Conservation (phyloP, 2,329 filamentous ascomycete species). For the Bisporella sp. region DNA sequence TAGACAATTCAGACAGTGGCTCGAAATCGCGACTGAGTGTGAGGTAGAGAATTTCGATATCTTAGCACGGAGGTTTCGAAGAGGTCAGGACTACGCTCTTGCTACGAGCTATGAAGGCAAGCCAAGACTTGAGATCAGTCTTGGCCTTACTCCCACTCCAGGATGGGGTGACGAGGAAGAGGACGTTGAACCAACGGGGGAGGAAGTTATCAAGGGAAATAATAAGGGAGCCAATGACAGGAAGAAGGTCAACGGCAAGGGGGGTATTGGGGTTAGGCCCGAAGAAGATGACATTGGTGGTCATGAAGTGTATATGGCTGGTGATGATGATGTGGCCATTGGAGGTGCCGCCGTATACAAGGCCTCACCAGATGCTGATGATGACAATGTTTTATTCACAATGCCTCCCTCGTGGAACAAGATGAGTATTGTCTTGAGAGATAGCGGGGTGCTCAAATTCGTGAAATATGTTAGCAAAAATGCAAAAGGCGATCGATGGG, state of each 20-base stretch:
- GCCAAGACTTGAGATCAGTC: constrained; percentile 76
- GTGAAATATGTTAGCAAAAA: constrained; percentile 88
- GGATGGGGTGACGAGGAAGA: constrained; percentile 73
- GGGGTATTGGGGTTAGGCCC: constrained; percentile 11
- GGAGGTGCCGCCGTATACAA: constrained; percentile 85
- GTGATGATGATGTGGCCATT: constrained; percentile 60
- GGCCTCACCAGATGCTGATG: constrained; percentile 57
- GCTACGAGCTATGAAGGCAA: constrained; percentile 77
- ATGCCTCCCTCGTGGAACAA: constrained; percentile 78
- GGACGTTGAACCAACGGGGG: constrained; percentile 36
- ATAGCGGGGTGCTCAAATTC: constrained; percentile 81
- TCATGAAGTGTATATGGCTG: constrained; percentile 91
- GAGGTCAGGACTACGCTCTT: constrained; percentile 84
- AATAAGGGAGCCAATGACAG: constrained; percentile 27
- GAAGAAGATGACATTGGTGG: constrained; percentile 59
- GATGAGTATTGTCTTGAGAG: constrained; percentile 81
- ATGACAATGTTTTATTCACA: constrained; percentile 65
- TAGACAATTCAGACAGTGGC: constrained; percentile 80
- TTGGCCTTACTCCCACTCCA: constrained; percentile 75
- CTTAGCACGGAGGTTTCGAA: constrained; percentile 80
- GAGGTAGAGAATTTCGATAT: constrained; percentile 67
- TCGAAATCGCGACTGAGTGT: constrained; percentile 74
- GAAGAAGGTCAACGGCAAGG: constrained; percentile 11
- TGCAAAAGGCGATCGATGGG: constrained; percentile 87
- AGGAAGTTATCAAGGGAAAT: constrained; percentile 25